Base-by-base conservation (phyloP, 208 protist species). In the Naegleria lovaniensis region DNA sequence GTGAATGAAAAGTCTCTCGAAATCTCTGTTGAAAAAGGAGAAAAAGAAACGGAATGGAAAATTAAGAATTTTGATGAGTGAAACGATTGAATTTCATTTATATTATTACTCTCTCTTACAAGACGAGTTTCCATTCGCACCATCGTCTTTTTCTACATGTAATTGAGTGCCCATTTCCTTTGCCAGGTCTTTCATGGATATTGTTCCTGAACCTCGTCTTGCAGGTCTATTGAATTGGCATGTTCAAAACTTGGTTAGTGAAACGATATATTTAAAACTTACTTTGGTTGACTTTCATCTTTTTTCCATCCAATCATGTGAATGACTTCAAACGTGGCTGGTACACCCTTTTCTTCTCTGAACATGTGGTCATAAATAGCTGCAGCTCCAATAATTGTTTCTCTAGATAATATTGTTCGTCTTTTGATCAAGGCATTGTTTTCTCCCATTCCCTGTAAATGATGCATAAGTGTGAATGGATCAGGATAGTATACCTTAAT, bases 291-390 rank as follows among this genome's bases (percentile, higher is more conserved):
- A 39, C 94, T 95, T 84, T 96, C 94, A 91, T 95, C 95, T 40
- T 96, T 96, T 88, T 95, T 96, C 96, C 96, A 97, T 83, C 95
- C 96, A 90, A 97, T 96, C 15, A 93, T 94, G 92, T 97, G 95
- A 87, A 97, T 96, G 3, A 97, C 92, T 93, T 97, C 96, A 92
- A 97, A 97, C 25, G 96, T 97, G 22, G 96, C 95, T 19, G 96
- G 96, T 40, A 95, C 95, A 38, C 96, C 93, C 19, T 95, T 93
- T 92, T 96, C 96, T 51, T 93, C 93, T 43, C 48, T 40, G 92
- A 96, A 97, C 94, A 97, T 95, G 41, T 91, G 85, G 90, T 97
- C 96, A 92, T 97, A 97, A 22, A 92, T 90, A 0, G 96, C 95
- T 75, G 94, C 95, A 5, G 94, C 93, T 58, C 93, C 94, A 36